Evolutionary conservation across 345 rosid genomes (phyloP).

Genomic region (Syzygium jambos): DNA sequence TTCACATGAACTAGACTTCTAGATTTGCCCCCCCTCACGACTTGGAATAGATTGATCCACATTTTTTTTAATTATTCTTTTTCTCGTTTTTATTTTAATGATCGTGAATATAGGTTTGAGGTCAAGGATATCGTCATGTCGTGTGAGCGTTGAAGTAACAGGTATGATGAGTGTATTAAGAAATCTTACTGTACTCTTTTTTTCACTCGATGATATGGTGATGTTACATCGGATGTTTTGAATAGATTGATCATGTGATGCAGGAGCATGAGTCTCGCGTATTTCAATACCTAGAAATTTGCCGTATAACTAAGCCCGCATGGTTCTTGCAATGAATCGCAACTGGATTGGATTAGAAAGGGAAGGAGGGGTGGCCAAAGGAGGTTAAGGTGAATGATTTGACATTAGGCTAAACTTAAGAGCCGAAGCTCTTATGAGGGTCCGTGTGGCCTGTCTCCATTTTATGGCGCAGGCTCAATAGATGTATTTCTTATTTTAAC

Average conservation of each 20-base stretch:
- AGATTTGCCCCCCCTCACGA: not conserved
- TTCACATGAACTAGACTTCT: not conserved
- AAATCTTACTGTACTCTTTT: not conserved
- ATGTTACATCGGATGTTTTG: fast-evolving
- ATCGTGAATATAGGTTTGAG: not conserved
- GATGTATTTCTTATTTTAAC: too few species aligned
- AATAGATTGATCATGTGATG: not conserved
- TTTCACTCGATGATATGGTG: not conserved
- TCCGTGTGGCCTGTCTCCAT: too few species aligned
- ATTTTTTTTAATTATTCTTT: not conserved
- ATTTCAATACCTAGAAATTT: not conserved
- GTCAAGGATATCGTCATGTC: not conserved
- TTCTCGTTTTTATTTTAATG: not conserved
- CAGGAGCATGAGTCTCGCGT: not conserved
- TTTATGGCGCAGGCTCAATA: too few species aligned
- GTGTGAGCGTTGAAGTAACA: not conserved
- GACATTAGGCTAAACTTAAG: too few species aligned
- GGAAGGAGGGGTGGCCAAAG: not conserved
- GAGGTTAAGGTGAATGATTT: not conserved
- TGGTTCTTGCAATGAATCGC: not conserved
- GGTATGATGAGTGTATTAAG: fast-evolving
- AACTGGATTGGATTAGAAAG: not conserved
- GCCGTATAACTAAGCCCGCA: not conserved
- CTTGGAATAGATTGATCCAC: not conserved
- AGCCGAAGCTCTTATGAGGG: too few species aligned